A percentile compares a stretch with the other conserved stretches of the same genome.
phyloP scores from a whole-genome alignment of 352 stramenopile species.

The Phytophthora uliginosa region DNA sequence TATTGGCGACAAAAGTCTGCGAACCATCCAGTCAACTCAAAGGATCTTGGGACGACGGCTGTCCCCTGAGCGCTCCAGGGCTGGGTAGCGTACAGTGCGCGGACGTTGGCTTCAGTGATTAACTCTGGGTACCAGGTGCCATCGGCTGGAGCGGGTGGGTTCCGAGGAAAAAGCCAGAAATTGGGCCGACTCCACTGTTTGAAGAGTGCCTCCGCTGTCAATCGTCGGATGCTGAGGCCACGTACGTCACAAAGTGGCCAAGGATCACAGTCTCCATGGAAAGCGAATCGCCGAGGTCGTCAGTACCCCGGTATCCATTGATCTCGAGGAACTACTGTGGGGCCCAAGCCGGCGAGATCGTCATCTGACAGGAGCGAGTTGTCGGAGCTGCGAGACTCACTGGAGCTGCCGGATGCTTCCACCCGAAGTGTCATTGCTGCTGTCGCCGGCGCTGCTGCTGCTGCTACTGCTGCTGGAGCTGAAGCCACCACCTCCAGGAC shows the following conservation, averaged over 20 bases:
- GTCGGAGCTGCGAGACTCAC: neutral
- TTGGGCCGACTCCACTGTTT: neutral
- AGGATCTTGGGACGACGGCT: neutral
- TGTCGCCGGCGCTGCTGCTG: neutral
- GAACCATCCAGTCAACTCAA: neutral
- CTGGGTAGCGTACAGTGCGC: neutral
- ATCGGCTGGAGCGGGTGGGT: neutral
- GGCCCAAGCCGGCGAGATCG: neutral
- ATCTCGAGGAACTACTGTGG: neutral
- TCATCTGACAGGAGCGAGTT: neutral
- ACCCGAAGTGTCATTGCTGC: no score
- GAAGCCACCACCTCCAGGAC: neutral
- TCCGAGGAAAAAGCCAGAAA: neutral
- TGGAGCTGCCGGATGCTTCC: neutral
- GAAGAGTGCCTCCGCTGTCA: neutral
- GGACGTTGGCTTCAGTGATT: neutral
- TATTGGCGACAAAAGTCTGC: neutral
- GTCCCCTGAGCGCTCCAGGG: neutral
- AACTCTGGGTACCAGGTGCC: neutral
- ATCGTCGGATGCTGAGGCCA: neutral
- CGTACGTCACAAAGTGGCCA: neutral
- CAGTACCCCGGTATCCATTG: neutral
- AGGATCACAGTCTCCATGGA: neutral
- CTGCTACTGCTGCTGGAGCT: neutral
- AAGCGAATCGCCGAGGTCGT: neutral